Evolutionary conservation across 2,329 filamentous ascomycete species (phyloP).

Genomic region (Biscogniauxia sp.): DNA sequence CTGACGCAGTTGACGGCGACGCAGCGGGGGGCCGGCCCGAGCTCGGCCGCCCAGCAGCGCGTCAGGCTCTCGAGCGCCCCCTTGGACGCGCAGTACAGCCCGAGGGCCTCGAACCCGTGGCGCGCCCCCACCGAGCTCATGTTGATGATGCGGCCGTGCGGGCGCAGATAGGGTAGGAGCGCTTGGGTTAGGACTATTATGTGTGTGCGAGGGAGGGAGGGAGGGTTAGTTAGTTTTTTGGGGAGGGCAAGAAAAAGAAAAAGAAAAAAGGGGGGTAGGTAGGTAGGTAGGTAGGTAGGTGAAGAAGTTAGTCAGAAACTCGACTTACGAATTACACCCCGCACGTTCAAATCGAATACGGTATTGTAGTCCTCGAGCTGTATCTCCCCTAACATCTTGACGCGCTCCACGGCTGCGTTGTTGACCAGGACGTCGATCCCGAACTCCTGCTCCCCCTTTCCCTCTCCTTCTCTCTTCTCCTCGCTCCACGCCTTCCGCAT

Average conservation of each 20-base stretch:
- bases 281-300: too few species aligned
- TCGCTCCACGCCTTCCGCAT: constrained; percentile 17
- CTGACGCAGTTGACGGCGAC: constrained; percentile 61
- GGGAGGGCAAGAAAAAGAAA: neutral
- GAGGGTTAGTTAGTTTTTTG: neutral
- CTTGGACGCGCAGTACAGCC: constrained; percentile 56
- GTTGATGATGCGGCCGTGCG: constrained; percentile 54
- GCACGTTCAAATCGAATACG: constrained; percentile 58
- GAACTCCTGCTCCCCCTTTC: constrained; percentile 1
- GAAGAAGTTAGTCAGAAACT: too few species aligned
- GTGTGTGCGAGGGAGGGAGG: too few species aligned
- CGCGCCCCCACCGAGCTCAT: constrained; percentile 52
- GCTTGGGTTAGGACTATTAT: constrained; percentile 47
- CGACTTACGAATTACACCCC: constrained; percentile 41
- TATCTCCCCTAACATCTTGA: constrained; percentile 38
- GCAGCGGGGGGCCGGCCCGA: constrained; percentile 45
- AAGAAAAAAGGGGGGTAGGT: too few species aligned
- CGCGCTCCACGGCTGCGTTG: constrained; percentile 38
- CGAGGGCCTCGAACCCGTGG: constrained; percentile 29
- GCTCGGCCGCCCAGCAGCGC: constrained; percentile 55
- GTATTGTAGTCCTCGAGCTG: constrained; percentile 49
- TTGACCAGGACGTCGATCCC: constrained; percentile 37
- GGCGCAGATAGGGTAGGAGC: constrained; percentile 48
- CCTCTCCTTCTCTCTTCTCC: neutral
- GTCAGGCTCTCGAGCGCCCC: constrained; percentile 61